A percentile compares a stretch with the other conserved stretches of the same genome.
Evolutionary conservation across 495 filamentous ascomycete species (phyloP).

Genomic region (Talaromyces nanjingensis): DNA sequence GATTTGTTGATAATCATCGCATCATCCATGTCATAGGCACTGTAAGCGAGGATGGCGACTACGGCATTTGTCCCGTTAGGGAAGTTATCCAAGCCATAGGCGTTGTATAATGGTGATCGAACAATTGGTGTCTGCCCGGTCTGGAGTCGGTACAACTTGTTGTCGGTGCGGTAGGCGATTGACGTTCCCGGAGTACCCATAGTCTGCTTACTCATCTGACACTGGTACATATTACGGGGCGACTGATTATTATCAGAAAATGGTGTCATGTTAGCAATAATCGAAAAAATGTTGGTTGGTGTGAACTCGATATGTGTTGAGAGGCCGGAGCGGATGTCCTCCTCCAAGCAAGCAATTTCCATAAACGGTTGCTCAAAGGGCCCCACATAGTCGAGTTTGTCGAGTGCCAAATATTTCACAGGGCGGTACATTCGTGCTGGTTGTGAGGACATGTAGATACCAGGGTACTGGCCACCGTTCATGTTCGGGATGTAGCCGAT

Average conservation of each 20-base stretch:
- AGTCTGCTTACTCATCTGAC: constrained; percentile 98
- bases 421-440: constrained; percentile 82
- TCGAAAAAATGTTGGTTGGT: constrained; percentile 95
- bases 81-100: constrained; percentile 96
- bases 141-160: constrained; percentile 92
- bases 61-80: constrained; percentile 96
- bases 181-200: constrained; percentile 96
- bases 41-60: constrained; percentile 97
- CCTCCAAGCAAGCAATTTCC: constrained; percentile 84
- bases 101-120: constrained; percentile 83
- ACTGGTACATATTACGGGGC: constrained; percentile 99
- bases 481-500: constrained; percentile 86
- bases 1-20: constrained; percentile 99
- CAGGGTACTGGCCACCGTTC: constrained; percentile 85
- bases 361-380: constrained; percentile 97
- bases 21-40: constrained; percentile 99
- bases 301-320: constrained; percentile 92
- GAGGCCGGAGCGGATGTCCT: constrained; percentile 76
- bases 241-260: constrained; percentile 99
- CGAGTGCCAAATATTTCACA: constrained; percentile 82
- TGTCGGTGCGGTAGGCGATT: constrained; percentile 82
- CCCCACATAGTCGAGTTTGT: constrained; percentile 79
- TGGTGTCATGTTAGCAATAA: constrained; percentile 96
- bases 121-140: constrained; percentile 95
- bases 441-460: constrained; percentile 86